phyloP scores from a whole-genome alignment of 108 stramenopile genomes.

The Nannochloropsis salina region DNA sequence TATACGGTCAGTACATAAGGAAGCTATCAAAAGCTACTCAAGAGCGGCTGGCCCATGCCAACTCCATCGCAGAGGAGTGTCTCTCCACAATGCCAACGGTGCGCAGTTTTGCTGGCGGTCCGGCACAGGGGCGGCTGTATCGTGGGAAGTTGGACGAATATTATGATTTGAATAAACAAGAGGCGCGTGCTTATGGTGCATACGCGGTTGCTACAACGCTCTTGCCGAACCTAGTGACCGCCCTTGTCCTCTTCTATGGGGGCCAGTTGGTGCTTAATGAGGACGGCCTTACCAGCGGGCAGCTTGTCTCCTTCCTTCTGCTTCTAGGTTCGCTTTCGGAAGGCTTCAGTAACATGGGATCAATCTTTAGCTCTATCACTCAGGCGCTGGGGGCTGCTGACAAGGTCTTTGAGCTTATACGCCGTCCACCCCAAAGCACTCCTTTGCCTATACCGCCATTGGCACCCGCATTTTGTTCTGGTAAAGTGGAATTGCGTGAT shows the following conservation, averaged over 20 bases:
- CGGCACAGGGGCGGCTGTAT: conserved; percentile 60
- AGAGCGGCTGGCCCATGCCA: conserved; percentile 70
- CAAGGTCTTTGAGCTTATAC: conserved; percentile 60
- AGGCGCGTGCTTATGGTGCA: conserved; percentile 60
- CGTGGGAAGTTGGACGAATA: conserved; percentile 57
- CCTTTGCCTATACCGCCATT: neutral
- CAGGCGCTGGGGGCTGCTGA: conserved; percentile 89
- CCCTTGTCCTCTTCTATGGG: conserved; percentile 70
- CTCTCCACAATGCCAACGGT: conserved; percentile 70
- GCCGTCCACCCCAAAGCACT: conserved; percentile 23
- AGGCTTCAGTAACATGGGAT: conserved; percentile 77
- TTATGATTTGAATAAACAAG: conserved; percentile 54
- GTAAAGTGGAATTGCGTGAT: conserved; percentile 32
- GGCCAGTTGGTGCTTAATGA: conserved; percentile 39
- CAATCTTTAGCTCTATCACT: conserved; percentile 76
- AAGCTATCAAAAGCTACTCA: conserved; percentile 68
- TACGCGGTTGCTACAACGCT: conserved; percentile 62
- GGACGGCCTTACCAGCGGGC: conserved; percentile 30
- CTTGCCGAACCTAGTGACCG: conserved; percentile 67
- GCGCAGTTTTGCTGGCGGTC: conserved; percentile 64
- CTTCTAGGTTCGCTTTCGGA: conserved; percentile 82
- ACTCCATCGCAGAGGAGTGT: conserved; percentile 65
- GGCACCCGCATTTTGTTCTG: conserved; percentile 23
- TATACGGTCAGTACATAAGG: conserved; percentile 65
- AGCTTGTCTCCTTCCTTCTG: conserved; percentile 89